A percentile compares a stretch with the other conserved stretches of the same genome.
Conservation (phyloP, 495 filamentous ascomycete genomes). For the Bacidia gigantensis region DNA sequence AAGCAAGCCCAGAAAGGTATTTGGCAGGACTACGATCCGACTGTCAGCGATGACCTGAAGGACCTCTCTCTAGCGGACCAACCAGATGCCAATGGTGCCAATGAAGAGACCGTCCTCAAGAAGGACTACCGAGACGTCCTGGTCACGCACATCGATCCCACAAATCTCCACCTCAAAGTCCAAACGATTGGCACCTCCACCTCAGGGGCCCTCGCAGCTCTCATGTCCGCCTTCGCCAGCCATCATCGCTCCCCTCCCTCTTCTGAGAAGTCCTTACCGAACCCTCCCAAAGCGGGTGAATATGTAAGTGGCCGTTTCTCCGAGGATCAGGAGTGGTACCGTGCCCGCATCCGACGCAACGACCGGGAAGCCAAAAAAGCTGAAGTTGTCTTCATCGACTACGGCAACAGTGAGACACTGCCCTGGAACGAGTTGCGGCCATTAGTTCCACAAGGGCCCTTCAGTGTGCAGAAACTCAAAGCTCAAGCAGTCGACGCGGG, state of each 20-base stretch:
- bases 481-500: constrained; percentile 77
- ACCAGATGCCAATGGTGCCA: constrained; percentile 33
- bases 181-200: constrained; percentile 78
- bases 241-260: constrained; percentile 64
- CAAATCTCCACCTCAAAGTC: constrained; percentile 63
- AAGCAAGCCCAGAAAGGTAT: constrained; percentile 77
- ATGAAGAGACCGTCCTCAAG: constrained; percentile 36
- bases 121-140: constrained; percentile 87
- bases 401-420: constrained; percentile 81
- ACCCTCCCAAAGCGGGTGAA: constrained; percentile 79
- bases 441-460: constrained; percentile 62
- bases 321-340: constrained; percentile 85
- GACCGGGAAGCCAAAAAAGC: constrained; percentile 78
- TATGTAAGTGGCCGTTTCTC: constrained; percentile 80
- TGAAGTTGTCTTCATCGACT: constrained; percentile 90
- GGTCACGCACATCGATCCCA: constrained; percentile 71
- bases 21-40: constrained; percentile 91
- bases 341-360: constrained; percentile 77
- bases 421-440: constrained; percentile 73
- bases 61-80: constrained; percentile 24
- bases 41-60: constrained; percentile 49
- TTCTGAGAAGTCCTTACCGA: constrained; percentile 56
- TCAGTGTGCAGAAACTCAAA: constrained; percentile 63
- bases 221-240: constrained; percentile 78
- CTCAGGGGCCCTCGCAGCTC: constrained; percentile 51